A percentile compares a stretch with the other conserved stretches of the same genome.
phyloP scores from a whole-genome alignment of 139 green algal genomes.

The Trebouxia sp. region DNA sequence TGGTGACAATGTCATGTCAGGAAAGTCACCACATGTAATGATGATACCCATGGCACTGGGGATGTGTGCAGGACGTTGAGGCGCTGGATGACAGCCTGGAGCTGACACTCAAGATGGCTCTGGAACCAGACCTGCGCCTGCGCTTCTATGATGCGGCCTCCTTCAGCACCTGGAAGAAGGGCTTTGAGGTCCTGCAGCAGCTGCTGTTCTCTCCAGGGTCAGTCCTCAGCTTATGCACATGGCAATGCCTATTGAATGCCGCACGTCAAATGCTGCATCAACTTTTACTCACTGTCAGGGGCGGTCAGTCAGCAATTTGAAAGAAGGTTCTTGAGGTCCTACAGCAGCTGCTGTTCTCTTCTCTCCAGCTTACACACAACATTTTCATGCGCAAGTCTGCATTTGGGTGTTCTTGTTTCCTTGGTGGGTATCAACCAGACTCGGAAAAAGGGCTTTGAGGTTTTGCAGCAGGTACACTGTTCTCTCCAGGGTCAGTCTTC shows the following conservation, averaged over 20 bases:
- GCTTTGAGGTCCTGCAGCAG: conserved; percentile 42
- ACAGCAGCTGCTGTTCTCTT: conserved; percentile 39
- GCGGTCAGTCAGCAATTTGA: too few relatives aligned
- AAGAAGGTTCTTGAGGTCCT: conserved; percentile 35
- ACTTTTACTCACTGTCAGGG: too few relatives aligned
- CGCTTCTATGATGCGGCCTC: conserved; percentile 29
- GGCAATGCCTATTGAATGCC: too few relatives aligned
- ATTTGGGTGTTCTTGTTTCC: too few relatives aligned
- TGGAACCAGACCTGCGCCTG: conserved; percentile 53
- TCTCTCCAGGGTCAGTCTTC: conserved; percentile 25
- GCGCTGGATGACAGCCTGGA: conserved; percentile 38
- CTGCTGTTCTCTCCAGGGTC: conserved; percentile 45
- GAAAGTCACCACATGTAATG: too few relatives aligned
- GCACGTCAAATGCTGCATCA: too few relatives aligned
- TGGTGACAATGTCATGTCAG: too few relatives aligned
- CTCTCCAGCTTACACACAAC: too few relatives aligned
- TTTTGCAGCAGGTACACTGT: conserved; percentile 46
- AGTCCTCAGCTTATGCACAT: too few relatives aligned
- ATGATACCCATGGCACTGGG: too few relatives aligned
- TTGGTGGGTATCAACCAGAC: too few relatives aligned
- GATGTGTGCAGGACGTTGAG: conserved; percentile 27
- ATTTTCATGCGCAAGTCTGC: too few relatives aligned
- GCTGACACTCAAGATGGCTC: conserved; percentile 42
- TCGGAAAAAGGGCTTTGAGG: conserved; percentile 41
- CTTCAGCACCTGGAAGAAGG: conserved; percentile 36